Percentiles rank a stretch among this genome's conserved stretches.
phyloP scores from a whole-genome alignment of 2,329 filamentous ascomycete genomes.

The Aspergillus piperis region DNA sequence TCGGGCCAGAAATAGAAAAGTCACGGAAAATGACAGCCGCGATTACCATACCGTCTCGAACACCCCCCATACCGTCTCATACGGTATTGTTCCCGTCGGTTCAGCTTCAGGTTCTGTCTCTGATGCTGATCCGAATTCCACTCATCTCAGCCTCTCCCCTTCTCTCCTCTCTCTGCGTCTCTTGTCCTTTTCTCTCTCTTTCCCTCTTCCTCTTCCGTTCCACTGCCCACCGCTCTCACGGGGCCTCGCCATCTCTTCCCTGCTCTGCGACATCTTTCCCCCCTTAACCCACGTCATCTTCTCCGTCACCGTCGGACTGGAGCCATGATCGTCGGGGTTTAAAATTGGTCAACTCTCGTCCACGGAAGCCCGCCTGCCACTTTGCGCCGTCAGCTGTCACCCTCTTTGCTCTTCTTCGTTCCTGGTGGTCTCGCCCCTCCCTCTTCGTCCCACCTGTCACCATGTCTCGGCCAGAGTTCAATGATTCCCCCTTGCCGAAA shows the following conservation, averaged over 20 bases:
- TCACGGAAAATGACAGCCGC: slow-evolving; percentile 1
- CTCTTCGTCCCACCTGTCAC: background rate
- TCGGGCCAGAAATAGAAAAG: background rate
- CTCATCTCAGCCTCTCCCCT: background rate
- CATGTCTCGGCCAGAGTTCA: background rate
- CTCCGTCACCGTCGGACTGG: background rate
- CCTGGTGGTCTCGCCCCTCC: background rate
- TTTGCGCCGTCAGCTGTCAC: background rate
- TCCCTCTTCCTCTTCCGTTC: background rate
- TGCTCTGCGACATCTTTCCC: background rate
- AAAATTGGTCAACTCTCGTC: background rate
- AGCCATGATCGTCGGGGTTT: background rate
- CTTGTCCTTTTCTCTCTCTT: background rate
- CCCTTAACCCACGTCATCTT: background rate
- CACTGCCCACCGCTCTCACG: background rate
- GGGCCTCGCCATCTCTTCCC: background rate
- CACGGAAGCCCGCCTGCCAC: background rate
- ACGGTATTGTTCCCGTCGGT: background rate
- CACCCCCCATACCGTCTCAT: background rate
- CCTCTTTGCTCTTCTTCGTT: background rate
- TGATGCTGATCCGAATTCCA: background rate
- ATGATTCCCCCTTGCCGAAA: background rate
- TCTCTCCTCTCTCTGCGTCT: background rate
- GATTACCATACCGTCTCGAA: background rate
- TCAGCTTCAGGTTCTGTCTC: background rate